Percentiles rank a stretch among this genome's conserved stretches.
phyloP scores from a whole-genome alignment of 2,329 filamentous ascomycete genomes.

The Trichocomaceae sp. region DNA sequence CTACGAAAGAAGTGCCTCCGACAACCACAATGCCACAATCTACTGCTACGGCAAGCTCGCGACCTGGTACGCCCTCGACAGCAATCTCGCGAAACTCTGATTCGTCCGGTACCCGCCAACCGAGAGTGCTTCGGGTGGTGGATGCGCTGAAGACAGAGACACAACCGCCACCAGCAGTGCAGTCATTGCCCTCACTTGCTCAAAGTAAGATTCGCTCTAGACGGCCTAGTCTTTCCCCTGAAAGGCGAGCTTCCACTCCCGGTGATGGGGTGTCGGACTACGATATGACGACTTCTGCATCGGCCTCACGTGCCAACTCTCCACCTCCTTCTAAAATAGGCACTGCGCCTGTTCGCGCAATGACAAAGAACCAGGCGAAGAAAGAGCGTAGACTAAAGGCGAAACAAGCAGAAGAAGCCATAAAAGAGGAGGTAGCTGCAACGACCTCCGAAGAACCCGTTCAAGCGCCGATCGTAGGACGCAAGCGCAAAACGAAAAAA shows the following conservation, averaged over 20 bases:
- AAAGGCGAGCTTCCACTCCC: constrained; percentile 55
- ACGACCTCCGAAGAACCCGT: constrained; percentile 40
- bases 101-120: constrained; percentile 33
- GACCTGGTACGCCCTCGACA: constrained; percentile 44
- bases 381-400: constrained; percentile 51
- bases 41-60: constrained; percentile 28
- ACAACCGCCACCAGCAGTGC: constrained; percentile 24
- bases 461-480: constrained; percentile 56
- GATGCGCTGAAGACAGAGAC: constrained; percentile 50
- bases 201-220: constrained; percentile 28
- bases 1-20: constrained; percentile 23
- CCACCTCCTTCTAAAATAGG: constrained; percentile 50
- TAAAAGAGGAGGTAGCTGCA: constrained; percentile 36
- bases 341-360: constrained; percentile 52
- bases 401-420: constrained; percentile 40
- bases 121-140: constrained; percentile 51
- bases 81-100: constrained; percentile 32
- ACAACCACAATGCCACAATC: constrained; percentile 14
- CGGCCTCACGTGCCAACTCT: constrained; percentile 54
- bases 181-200: constrained; percentile 27
- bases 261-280: constrained; percentile 55
- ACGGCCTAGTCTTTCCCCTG: constrained; percentile 45
- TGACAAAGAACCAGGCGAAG: constrained; percentile 58
- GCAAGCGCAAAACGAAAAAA: constrained; percentile 55
- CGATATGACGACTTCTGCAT: constrained; percentile 52